Evolutionary conservation across 1,284 basidiomycete genomes (phyloP).

Genomic region (Malassezia obtusa): DNA sequence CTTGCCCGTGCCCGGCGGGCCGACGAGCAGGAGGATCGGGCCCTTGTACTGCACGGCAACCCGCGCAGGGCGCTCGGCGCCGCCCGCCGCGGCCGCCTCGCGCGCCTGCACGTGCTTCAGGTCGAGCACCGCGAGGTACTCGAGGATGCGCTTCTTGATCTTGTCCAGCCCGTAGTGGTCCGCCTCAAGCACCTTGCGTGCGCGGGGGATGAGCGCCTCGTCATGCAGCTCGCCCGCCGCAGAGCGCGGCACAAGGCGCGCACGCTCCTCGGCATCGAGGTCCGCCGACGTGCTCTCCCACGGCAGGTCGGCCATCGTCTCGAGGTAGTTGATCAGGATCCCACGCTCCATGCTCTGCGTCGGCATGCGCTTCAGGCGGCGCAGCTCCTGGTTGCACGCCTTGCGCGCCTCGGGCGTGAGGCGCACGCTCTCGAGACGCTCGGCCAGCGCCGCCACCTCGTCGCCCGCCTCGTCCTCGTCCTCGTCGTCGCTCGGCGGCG

Average conservation of each 20-base stretch:
- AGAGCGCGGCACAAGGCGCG: conserved; percentile 12
- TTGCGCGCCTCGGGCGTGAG: conserved; percentile 42
- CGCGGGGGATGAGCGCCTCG: conserved; percentile 39
- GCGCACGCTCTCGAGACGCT: conserved; percentile 29
- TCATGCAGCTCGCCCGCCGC: conserved; percentile 6
- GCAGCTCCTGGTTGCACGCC: conserved; percentile 44
- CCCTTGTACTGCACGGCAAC: conserved; percentile 52
- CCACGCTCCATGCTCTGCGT: conserved; percentile 45
- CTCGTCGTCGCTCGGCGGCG: conserved; percentile 7
- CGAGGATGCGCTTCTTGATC: conserved; percentile 50
- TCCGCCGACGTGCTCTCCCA: conserved; percentile 44
- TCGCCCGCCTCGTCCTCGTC: conserved; percentile 36
- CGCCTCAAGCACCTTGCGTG: conserved; percentile 47
- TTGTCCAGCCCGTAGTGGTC: conserved; percentile 52
- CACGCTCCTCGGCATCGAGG: conserved; percentile 5
- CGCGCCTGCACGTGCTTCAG: conserved; percentile 46
- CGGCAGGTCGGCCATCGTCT: conserved; percentile 47
- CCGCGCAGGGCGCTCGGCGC: neutral
- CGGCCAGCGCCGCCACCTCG: conserved; percentile 37
- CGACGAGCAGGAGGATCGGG: conserved; percentile 65
- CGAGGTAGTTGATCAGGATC: conserved; percentile 47
- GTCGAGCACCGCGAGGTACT: conserved; percentile 50
- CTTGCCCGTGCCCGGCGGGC: conserved; percentile 45
- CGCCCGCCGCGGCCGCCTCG: conserved; percentile 19
- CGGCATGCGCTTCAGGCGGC: conserved; percentile 42